Evolutionary conservation across 768 basidiomycete genomes (phyloP).

Genomic region (Fomitopsis serialis): DNA sequence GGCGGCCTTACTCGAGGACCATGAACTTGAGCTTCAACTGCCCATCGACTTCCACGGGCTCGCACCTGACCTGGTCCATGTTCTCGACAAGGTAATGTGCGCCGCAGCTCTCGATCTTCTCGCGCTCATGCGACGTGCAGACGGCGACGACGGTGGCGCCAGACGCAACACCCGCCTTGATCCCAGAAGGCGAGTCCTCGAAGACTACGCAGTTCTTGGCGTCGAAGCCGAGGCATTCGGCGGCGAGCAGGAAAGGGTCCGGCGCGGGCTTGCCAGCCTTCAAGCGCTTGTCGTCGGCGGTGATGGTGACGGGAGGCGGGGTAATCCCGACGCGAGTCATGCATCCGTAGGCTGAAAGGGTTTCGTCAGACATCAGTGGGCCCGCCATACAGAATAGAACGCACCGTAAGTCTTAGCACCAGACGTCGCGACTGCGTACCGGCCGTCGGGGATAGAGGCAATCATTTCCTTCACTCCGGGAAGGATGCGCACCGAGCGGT

Average conservation of each 20-base stretch:
- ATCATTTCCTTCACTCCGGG: slow-evolving; percentile 67
- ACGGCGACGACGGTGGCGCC: slow-evolving; percentile 72
- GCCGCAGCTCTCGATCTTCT: slow-evolving; percentile 48
- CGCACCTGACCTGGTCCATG: slow-evolving; percentile 44
- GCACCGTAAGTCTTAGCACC: slow-evolving; percentile 66
- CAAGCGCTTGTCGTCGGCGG: slow-evolving; percentile 70
- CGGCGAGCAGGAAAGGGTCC: slow-evolving; percentile 61
- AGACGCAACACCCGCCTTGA: slow-evolving; percentile 65
- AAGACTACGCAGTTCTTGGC: slow-evolving; percentile 65
- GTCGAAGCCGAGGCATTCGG: slow-evolving; percentile 49
- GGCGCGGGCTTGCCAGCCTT: slow-evolving; percentile 61
- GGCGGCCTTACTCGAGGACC: slow-evolving; percentile 15
- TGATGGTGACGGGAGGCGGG: slow-evolving; percentile 65
- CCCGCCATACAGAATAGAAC: slow-evolving; percentile 13
- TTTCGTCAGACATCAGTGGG: slow-evolving; percentile 5
- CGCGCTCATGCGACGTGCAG: slow-evolving; percentile 65
- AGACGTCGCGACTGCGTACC: slow-evolving; percentile 72
- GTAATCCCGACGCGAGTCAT: slow-evolving; percentile 66
- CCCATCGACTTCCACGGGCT: slow-evolving; percentile 32
- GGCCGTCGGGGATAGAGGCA: slow-evolving; percentile 54
- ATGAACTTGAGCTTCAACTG: slow-evolving; percentile 36
- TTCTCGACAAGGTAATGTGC: slow-evolving; percentile 53
- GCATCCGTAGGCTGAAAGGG: slow-evolving; percentile 49
- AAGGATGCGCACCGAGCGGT: slow-evolving; percentile 61
- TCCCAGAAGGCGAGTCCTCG: slow-evolving; percentile 68